phyloP scores from a whole-genome alignment of 2,329 filamentous ascomycete genomes.

The Alternaria viburni region DNA sequence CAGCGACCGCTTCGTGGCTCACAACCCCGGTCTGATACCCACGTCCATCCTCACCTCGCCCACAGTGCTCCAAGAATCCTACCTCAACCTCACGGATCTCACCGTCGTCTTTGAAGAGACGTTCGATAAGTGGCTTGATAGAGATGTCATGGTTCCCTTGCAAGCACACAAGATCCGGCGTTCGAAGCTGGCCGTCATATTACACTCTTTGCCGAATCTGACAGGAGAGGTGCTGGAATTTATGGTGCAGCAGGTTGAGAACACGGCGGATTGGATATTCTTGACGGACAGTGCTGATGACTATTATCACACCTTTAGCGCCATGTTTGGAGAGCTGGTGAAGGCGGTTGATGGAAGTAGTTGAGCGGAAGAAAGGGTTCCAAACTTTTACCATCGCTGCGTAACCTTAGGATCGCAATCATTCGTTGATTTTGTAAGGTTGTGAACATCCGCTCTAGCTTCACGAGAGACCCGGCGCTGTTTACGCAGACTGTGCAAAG shows the following conservation, averaged over 20 bases:
- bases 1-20: slow-evolving; percentile 34
- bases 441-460: too few relatives aligned
- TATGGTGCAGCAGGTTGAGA: slow-evolving; percentile 37
- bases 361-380: not conserved
- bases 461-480: too few relatives aligned
- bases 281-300: slow-evolving; percentile 35
- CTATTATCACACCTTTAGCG: slow-evolving; percentile 38
- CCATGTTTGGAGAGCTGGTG: slow-evolving; percentile 31
- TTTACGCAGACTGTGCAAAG: too few relatives aligned
- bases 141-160: slow-evolving; percentile 25
- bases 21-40: slow-evolving; percentile 37
- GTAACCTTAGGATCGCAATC: too few relatives aligned
- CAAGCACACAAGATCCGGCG: slow-evolving; percentile 23
- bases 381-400: too few relatives aligned
- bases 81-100: slow-evolving; percentile 39
- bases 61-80: slow-evolving; percentile 27
- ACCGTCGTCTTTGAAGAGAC: slow-evolving; percentile 43
- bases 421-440: too few relatives aligned
- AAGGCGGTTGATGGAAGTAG: slow-evolving; percentile 13
- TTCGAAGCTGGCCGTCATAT: slow-evolving; percentile 34
- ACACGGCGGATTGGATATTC: slow-evolving; percentile 40
- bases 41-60: slow-evolving; percentile 24
- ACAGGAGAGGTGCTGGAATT: slow-evolving; percentile 31
- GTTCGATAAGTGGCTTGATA: slow-evolving; percentile 37
- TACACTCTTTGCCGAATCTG: slow-evolving; percentile 36